Evolutionary conservation across 129 eudicot species (phyloP).

Genomic region (Helianthus tuberosus): DNA sequence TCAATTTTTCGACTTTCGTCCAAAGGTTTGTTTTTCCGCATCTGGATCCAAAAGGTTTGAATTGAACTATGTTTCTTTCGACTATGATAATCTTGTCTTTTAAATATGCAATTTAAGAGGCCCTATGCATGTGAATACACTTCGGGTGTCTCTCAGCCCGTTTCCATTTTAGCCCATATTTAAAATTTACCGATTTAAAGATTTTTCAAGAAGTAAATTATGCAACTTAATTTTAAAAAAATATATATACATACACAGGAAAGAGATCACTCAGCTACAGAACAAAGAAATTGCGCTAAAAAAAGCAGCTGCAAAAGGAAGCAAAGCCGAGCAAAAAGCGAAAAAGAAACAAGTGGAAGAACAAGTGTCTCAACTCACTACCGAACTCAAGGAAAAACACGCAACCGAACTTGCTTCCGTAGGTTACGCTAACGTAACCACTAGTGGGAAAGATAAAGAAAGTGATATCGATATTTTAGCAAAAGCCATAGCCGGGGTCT

Average conservation of each 20-base stretch:
- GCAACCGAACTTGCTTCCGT: constrained; percentile 74
- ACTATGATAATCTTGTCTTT: neutral
- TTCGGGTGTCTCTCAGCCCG: neutral
- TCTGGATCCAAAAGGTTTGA: too few species aligned
- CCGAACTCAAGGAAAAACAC: constrained; percentile 76
- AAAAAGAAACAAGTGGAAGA: constrained; percentile 98
- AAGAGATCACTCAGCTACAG: constrained; percentile 76
- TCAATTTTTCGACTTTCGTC: too few species aligned
- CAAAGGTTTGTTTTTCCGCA: too few species aligned
- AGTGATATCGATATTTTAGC: constrained; percentile 37
- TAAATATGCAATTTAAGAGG: neutral
- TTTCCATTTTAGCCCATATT: neutral
- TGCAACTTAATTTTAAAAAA: neutral
- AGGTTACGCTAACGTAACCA: constrained; percentile 53
- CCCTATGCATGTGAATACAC: neutral
- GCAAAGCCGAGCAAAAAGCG: constrained; percentile 97
- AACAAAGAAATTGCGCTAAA: constrained; percentile 81
- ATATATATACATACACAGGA: constrained; percentile 42
- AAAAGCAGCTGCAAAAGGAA: constrained; percentile 97
- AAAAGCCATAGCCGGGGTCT: constrained; percentile 86
- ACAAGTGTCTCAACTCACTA: constrained; percentile 63
- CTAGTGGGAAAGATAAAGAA: constrained; percentile 42
- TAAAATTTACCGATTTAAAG: neutral
- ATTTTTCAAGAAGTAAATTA: neutral
- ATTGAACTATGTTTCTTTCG: too few species aligned